These are phyloP conservation scores for Geum urbanum DNA, from an alignment of 306 rosid genomes.

Conservation along the genomic window DNA sequence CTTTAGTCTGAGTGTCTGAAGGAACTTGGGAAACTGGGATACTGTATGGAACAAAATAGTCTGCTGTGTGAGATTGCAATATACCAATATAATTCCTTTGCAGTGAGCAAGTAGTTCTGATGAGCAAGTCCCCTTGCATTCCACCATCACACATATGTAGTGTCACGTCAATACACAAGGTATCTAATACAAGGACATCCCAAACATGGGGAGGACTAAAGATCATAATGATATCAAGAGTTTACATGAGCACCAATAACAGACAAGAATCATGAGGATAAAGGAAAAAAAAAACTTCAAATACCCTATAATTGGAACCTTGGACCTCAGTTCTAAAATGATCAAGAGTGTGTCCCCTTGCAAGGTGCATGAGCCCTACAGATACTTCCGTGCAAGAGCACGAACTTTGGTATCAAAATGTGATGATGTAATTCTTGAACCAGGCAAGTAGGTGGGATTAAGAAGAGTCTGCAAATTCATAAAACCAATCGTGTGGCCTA, in stretches of 20 bases:
- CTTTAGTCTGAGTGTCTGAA: no score
- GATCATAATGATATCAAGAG: not conserved
- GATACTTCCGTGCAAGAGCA: conserved; percentile 82
- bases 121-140: no score
- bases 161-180: not conserved
- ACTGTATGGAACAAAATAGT: no score
- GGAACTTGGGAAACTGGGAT: no score
- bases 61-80: no score
- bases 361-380: conserved; percentile 36
- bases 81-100: no score
- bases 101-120: no score
- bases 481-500: conserved; percentile 14
- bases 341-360: conserved; percentile 6
- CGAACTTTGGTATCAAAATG: conserved; percentile 96
- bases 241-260: not conserved
- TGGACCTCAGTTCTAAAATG: not conserved
- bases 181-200: not conserved
- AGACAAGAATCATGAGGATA: not conserved
- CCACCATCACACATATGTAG: no score
- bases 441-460: conserved; percentile 86
- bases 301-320: not conserved
- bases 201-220: not conserved
- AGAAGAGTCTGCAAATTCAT: conserved; percentile 70
- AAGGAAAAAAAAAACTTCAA: not conserved
- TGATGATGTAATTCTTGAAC: conserved; percentile 86